Evolutionary conservation across 1,284 basidiomycete species (phyloP).

Genomic region (Melampsora americana): DNA sequence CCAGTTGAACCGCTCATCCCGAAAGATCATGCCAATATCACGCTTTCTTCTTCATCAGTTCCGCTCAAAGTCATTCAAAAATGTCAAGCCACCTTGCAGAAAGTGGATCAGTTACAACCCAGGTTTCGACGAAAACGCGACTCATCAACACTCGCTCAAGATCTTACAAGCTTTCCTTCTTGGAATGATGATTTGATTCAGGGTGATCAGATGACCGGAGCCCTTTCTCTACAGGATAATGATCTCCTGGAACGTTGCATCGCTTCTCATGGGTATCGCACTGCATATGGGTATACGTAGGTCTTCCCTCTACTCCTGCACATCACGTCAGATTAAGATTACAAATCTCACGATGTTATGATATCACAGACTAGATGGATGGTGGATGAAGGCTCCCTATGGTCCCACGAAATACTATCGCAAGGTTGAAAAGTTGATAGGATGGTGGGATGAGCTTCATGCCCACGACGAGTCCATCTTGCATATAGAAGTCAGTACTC

Average conservation of each 20-base stretch:
- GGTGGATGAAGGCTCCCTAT: slow-evolving; percentile 44
- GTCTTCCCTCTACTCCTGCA: background rate
- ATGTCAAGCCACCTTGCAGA: slow-evolving; percentile 28
- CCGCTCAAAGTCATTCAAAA: slow-evolving; percentile 3
- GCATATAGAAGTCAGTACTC: slow-evolving; percentile 37
- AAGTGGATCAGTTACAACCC: slow-evolving; percentile 5
- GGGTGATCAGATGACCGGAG: slow-evolving; percentile 27
- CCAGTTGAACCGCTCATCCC: slow-evolving; percentile 24
- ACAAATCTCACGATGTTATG: background rate
- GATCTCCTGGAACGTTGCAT: slow-evolving; percentile 26
- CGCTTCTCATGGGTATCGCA: slow-evolving; percentile 20
- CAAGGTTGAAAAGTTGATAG: slow-evolving; percentile 13
- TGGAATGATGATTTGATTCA: slow-evolving; percentile 30
- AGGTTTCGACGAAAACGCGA: slow-evolving; percentile 24
- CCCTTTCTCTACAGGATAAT: slow-evolving; percentile 17
- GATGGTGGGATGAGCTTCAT: slow-evolving; percentile 38
- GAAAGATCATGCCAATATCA: background rate
- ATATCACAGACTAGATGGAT: slow-evolving; percentile 24
- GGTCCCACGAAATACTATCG: slow-evolving; percentile 26
- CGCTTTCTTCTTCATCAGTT: background rate
- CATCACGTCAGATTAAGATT: background rate
- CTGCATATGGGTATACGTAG: slow-evolving; percentile 36
- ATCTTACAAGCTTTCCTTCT: background rate
- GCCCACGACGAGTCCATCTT: slow-evolving; percentile 28
- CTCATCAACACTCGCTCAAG: background rate